Percentiles rank a stretch among this genome's conserved stretches.
phyloP scores from a whole-genome alignment of 257 asterid species.

The Linaria vulgaris region DNA sequence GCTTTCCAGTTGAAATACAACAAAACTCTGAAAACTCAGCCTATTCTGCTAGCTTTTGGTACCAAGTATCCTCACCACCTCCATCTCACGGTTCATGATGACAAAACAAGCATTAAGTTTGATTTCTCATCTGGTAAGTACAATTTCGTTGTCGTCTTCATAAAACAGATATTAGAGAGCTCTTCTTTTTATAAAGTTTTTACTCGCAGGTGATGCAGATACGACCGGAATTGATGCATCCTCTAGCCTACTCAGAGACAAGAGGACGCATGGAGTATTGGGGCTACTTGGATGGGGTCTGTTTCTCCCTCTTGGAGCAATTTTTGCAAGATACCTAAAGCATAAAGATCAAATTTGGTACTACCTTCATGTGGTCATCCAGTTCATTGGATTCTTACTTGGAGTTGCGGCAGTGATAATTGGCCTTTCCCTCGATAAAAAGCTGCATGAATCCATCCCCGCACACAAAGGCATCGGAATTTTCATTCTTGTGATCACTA shows the following conservation, averaged over 20 bases:
- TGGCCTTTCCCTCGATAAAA: slow-evolving; percentile 62
- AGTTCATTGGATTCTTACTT: slow-evolving; percentile 66
- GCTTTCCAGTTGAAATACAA: slow-evolving; percentile 79
- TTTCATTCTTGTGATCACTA: slow-evolving; percentile 58
- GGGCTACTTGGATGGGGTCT: slow-evolving; percentile 79
- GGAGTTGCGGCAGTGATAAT: slow-evolving; percentile 69
- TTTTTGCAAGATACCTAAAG: slow-evolving; percentile 72
- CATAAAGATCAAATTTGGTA: slow-evolving; percentile 64
- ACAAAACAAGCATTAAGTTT: slow-evolving; percentile 52
- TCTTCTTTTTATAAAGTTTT: background rate
- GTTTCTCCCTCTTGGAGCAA: slow-evolving; percentile 76
- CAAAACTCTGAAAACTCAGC: slow-evolving; percentile 54
- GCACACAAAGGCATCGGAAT: slow-evolving; percentile 85
- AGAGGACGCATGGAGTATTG: slow-evolving; percentile 73
- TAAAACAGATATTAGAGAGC: no score
- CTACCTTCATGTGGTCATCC: slow-evolving; percentile 68
- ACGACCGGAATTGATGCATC: slow-evolving; percentile 27
- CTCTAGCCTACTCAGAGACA: slow-evolving; percentile 38
- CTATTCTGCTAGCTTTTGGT: slow-evolving; percentile 72
- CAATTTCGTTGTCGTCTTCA: background rate
- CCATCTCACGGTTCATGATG: slow-evolving; percentile 72
- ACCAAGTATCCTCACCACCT: slow-evolving; percentile 75
- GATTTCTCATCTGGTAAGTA: slow-evolving; percentile 79
- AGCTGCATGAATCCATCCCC: slow-evolving; percentile 57
- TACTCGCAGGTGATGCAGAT: slow-evolving; percentile 43